Conservation (phyloP, 2,329 filamentous ascomycete genomes). For the Fusarium heterosporum region DNA sequence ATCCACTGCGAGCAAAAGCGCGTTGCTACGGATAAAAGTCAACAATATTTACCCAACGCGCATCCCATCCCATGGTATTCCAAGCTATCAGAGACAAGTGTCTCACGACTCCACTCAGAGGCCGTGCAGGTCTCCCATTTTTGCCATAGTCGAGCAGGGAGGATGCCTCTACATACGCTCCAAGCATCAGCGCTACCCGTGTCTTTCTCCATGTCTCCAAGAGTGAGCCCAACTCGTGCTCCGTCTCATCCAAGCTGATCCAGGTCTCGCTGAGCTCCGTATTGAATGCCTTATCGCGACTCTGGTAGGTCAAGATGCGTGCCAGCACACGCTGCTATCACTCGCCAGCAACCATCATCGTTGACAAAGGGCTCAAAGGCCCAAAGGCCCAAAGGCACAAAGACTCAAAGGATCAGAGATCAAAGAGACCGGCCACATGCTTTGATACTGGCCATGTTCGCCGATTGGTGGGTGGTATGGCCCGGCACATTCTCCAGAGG, state of each 20-base stretch:
- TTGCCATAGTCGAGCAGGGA: slow-evolving; percentile 38
- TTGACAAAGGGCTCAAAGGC: slow-evolving; percentile 18
- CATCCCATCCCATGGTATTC: slow-evolving; percentile 27
- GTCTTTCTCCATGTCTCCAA: slow-evolving; percentile 18
- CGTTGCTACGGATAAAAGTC: slow-evolving; percentile 34
- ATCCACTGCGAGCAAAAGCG: slow-evolving; percentile 13
- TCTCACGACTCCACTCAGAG: slow-evolving; percentile 43
- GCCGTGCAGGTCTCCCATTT: slow-evolving; percentile 27
- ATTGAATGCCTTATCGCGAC: slow-evolving; percentile 24
- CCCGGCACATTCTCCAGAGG: slow-evolving; percentile 37
- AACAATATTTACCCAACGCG: slow-evolving; percentile 30
- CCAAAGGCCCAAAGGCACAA: slow-evolving; percentile 8
- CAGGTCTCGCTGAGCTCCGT: slow-evolving; percentile 12
- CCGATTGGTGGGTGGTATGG: slow-evolving; percentile 19
- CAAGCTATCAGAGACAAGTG: slow-evolving; percentile 42
- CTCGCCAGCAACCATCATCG: slow-evolving; percentile 11
- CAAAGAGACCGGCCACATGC: slow-evolving; percentile 9
- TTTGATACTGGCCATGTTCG: slow-evolving; percentile 29
- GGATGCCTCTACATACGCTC: slow-evolving; percentile 24
- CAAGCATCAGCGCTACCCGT: slow-evolving; percentile 18
- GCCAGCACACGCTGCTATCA: slow-evolving; percentile 1
- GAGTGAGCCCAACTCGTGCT: slow-evolving; percentile 19
- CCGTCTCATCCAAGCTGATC: slow-evolving; percentile 21
- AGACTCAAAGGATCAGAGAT: neutral
- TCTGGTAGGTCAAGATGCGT: slow-evolving; percentile 16